These are phyloP conservation scores for Fusarium sp. DNA, from an alignment of 2,329 filamentous ascomycete genomes.

Conservation along the genomic window DNA sequence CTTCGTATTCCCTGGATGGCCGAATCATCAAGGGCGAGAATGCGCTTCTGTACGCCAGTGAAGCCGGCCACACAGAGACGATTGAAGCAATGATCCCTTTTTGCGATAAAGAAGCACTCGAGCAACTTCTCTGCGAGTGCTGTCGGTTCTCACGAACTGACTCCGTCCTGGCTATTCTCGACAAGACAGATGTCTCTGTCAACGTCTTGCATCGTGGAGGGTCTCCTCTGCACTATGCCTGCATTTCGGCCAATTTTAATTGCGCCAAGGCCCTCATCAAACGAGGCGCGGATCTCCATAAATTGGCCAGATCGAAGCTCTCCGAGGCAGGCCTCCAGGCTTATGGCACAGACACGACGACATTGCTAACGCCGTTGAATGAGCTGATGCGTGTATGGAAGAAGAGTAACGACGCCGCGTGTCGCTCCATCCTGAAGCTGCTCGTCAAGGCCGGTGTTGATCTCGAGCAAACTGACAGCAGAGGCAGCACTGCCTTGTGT, in stretches of 20 bases:
- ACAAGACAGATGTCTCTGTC: conserved; percentile 23
- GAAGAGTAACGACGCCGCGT: conserved; percentile 1
- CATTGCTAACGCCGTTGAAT: too few relatives aligned
- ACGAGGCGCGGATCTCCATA: conserved; percentile 26
- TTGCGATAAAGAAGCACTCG: conserved; percentile 22
- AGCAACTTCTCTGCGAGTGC: conserved; percentile 34
- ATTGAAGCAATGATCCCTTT: conserved; percentile 30
- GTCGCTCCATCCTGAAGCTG: conserved; percentile 13
- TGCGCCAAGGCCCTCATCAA: conserved; percentile 27
- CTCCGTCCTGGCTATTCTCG: conserved; percentile 19
- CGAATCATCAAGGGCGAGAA: conserved; percentile 18
- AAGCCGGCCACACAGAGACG: conserved; percentile 28
- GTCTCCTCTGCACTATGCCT: conserved; percentile 30
- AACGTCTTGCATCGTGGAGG: conserved; percentile 17
- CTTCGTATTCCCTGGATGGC: too few relatives aligned
- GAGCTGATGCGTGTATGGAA: conserved; percentile 8
- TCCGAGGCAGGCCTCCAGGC: too few relatives aligned
- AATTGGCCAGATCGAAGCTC: not conserved
- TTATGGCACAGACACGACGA: too few relatives aligned
- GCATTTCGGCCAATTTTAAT: conserved; percentile 2
- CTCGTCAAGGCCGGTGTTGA: conserved; percentile 26
- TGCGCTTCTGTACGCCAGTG: conserved; percentile 28
- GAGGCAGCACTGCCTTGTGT: conserved; percentile 8
- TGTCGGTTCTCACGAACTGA: conserved; percentile 22
- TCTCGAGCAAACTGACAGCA: conserved; percentile 15